Evolutionary conservation across 2,329 filamentous ascomycete genomes (phyloP).

Genomic region (Fusarium nanum): DNA sequence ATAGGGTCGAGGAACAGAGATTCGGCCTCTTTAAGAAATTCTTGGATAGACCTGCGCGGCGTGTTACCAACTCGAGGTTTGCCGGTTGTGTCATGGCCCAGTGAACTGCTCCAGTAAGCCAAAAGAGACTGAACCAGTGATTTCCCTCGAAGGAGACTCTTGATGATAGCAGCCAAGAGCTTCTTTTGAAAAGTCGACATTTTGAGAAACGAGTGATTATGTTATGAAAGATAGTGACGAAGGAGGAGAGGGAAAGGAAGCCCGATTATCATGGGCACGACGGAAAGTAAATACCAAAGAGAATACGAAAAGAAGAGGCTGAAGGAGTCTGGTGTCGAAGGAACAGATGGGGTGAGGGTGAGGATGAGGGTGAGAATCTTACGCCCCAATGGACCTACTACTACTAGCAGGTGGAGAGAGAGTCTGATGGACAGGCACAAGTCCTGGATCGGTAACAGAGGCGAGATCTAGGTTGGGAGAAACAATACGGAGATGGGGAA

Average conservation of each 20-base stretch:
- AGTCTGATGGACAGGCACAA: conserved; percentile 39
- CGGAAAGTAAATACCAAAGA: conserved; percentile 44
- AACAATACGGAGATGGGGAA: conserved; percentile 26
- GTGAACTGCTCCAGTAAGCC: conserved; percentile 63
- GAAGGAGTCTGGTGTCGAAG: conserved; percentile 22
- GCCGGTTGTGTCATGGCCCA: conserved; percentile 48
- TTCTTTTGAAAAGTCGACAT: conserved; percentile 68
- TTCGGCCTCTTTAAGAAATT: conserved; percentile 69
- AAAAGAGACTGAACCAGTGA: conserved; percentile 69
- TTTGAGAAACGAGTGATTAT: conserved; percentile 63
- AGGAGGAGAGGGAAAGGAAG: conserved; percentile 5
- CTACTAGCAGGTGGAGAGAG: conserved; percentile 35
- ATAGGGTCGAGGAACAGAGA: conserved; percentile 62
- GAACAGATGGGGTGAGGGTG: conserved; percentile 20
- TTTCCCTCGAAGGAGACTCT: conserved; percentile 69
- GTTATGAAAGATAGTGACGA: conserved; percentile 46
- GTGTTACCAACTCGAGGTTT: conserved; percentile 38
- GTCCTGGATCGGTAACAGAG: conserved; percentile 33
- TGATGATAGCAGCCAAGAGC: conserved; percentile 65
- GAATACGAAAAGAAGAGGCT: conserved; percentile 16
- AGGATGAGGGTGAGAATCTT: conserved; percentile 38
- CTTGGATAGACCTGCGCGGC: conserved; percentile 52
- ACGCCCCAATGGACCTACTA: conserved; percentile 38
- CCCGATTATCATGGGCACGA: conserved; percentile 36
- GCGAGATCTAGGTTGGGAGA: conserved; percentile 31